Percentiles rank a stretch among this genome's conserved stretches.
phyloP scores from a whole-genome alignment of 495 filamentous ascomycete genomes.

The Pyronema domesticum region DNA sequence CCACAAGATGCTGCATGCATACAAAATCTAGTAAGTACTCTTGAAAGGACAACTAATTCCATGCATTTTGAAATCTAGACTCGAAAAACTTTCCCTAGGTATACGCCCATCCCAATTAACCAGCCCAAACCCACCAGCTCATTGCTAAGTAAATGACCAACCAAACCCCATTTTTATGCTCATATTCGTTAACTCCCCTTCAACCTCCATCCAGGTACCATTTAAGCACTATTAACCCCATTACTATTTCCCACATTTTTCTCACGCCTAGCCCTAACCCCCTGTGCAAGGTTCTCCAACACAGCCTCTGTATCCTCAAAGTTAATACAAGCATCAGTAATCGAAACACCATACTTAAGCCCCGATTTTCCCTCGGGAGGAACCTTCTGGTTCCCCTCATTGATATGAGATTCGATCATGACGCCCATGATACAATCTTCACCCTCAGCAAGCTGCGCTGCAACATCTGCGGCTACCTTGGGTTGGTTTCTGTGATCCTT shows the following conservation, averaged over 20 bases:
- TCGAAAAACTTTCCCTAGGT: too few relatives aligned
- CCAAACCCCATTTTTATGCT: too few relatives aligned
- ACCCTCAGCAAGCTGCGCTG: constrained; percentile 64
- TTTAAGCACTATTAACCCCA: neutral
- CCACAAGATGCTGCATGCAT: too few relatives aligned
- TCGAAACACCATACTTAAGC: constrained; percentile 87
- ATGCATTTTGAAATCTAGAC: too few relatives aligned
- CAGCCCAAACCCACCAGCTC: too few relatives aligned
- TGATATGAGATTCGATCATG: constrained; percentile 97
- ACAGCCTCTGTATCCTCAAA: constrained; percentile 70
- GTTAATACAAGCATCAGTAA: constrained; percentile 89
- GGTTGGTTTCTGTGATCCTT: constrained; percentile 97
- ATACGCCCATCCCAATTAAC: too few relatives aligned
- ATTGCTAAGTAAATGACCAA: too few relatives aligned
- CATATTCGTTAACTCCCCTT: too few relatives aligned
- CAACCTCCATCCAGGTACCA: too few relatives aligned
- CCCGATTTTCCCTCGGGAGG: constrained; percentile 71
- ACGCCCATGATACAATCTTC: constrained; percentile 88
- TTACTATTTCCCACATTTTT: neutral
- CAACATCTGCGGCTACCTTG: constrained; percentile 69
- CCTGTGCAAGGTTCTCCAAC: constrained; percentile 60
- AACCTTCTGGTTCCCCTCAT: constrained; percentile 89
- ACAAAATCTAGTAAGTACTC: too few relatives aligned
- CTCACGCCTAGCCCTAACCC: constrained; percentile 53
- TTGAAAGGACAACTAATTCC: too few relatives aligned